phyloP scores from a whole-genome alignment of 2,329 filamentous ascomycete genomes.

The Sclerotinia spermophila region DNA sequence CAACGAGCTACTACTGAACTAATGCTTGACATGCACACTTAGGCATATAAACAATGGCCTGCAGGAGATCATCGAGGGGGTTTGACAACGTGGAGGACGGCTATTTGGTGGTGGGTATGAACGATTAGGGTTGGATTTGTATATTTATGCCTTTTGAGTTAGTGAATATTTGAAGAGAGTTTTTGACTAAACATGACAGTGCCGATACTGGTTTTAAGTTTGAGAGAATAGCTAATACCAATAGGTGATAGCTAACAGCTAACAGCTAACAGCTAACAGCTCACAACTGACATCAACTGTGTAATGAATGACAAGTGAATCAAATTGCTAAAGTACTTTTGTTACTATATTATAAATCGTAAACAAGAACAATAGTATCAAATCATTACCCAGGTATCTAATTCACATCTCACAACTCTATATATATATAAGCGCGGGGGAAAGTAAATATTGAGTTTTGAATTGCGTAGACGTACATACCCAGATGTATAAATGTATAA shows the following conservation, averaged over 20 bases:
- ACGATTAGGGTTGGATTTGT: neutral
- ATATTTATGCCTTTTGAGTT: neutral
- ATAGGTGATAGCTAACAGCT: neutral
- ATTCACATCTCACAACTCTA: neutral
- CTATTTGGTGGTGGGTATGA: neutral
- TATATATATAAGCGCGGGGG: neutral
- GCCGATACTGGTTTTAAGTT: neutral
- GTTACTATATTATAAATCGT: no score
- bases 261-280: neutral
- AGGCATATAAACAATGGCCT: neutral
- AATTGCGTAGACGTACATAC: neutral
- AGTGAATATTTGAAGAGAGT: neutral
- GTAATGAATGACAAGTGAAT: neutral
- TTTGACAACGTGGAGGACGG: neutral
- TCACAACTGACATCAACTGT: neutral
- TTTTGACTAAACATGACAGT: neutral
- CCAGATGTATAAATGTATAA: neutral
- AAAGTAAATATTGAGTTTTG: neutral
- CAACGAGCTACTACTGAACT: neutral
- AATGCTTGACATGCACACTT: slow-evolving; percentile 1
- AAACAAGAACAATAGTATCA: no score
- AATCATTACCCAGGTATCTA: no score
- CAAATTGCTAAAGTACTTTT: neutral
- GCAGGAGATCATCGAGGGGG: neutral
- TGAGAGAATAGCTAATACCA: neutral